Evolutionary conservation across 441 rosid genomes (phyloP), one percentile per base, ranked within the genome.

Genomic region (Arabidopsis hybrid): DNA sequence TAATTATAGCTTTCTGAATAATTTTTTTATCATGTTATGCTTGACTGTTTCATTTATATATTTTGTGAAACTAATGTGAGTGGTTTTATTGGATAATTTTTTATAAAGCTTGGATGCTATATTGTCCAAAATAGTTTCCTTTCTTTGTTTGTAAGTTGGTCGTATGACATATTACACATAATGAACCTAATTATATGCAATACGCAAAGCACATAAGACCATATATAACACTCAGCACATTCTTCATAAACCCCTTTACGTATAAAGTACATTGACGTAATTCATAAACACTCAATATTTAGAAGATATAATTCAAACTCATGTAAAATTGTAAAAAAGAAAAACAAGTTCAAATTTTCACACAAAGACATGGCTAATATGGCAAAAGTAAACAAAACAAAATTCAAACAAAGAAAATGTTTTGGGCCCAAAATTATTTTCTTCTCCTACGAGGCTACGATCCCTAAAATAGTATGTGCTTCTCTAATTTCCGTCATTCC

Each of bases 401-500:
- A 29, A 38, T 3, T 38, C 51, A 56, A 64, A 45, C 71, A 53
- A 45, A 45, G 29, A 52, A 43, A 50, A 43, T 32, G 29, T 17
- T 43, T 7, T 10, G 6, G 12, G 50, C 55, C 36, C 21, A 39
- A 65, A 31, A 3, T 5, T 51, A 26, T 31, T 46, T 36, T 66
- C 34, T 42, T 17, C 16, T 29, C 36, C n/a, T n/a, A n/a, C n/a
- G n/a, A n/a, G n/a, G n/a, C 8, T 21, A 47, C 29, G 53, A 65
- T 38, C 60, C 65, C 17, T 17, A 50, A 72, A 66, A 74, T 59
- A 50, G 60, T 58, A 47, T 18, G 9, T 21, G 12, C 36, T 73
- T 36, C 42, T 46, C 35, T 53, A 21, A 16, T 59, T 46, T 1
- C 34, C 6, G 32, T 56, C 11, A 34, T 46, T 1, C 34, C 6